These are phyloP conservation scores for Batkoa obscura DNA, from an alignment of 371 early-diverging fungal species.

Conservation along the genomic window DNA sequence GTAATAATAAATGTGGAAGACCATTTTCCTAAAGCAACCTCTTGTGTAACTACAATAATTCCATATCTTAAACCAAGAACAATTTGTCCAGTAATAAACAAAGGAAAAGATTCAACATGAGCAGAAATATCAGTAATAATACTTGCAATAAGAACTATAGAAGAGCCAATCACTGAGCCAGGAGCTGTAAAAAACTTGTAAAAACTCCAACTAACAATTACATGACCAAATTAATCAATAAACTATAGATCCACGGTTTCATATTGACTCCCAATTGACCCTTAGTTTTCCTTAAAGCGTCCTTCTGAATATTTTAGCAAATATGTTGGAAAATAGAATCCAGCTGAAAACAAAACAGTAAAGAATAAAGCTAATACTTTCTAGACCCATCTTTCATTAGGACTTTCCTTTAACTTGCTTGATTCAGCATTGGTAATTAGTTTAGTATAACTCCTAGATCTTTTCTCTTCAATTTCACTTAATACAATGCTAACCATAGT, in stretches of 20 bases:
- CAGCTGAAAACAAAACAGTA: conserved; percentile 8
- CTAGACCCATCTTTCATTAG: neutral
- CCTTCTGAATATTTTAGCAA: conserved; percentile 6
- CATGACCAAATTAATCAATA: conserved; percentile 26
- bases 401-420: neutral
- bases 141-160: conserved; percentile 12
- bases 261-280: conserved; percentile 22
- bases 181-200: conserved; percentile 6
- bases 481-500: too few species aligned
- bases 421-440: too few species aligned
- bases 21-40: conserved; percentile 30
- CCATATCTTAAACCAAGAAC: conserved; percentile 26
- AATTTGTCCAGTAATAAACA: conserved; percentile 25
- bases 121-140: conserved; percentile 23
- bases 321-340: conserved; percentile 7
- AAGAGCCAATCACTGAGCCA: conserved; percentile 11
- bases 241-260: conserved; percentile 22
- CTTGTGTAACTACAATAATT: conserved; percentile 31
- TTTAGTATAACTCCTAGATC: too few species aligned
- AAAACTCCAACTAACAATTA: conserved; percentile 18
- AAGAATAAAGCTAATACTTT: conserved; percentile 6
- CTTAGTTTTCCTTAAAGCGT: neutral
- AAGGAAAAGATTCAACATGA: conserved; percentile 14
- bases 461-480: too few species aligned
- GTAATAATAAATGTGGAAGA: conserved; percentile 21